These are phyloP conservation scores for Podospora pseudopauciseta DNA, from an alignment of 495 filamentous ascomycete species.

Conservation along the genomic window DNA sequence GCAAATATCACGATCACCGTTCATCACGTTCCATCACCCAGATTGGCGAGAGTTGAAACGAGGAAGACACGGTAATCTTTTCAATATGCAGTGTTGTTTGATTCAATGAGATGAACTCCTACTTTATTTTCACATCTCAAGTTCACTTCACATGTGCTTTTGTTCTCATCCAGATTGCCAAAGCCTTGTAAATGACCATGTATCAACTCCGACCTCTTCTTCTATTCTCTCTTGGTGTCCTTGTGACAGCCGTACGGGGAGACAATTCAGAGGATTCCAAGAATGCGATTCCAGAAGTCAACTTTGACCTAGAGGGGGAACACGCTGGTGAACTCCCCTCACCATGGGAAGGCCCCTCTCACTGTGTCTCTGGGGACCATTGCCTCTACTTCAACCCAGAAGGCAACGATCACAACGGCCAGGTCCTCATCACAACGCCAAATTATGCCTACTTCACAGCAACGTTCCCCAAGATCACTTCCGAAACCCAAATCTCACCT, in stretches of 20 bases:
- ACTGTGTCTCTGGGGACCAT: conserved; percentile 34
- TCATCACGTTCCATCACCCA: neutral
- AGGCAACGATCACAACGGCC: conserved; percentile 25
- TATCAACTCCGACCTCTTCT: neutral
- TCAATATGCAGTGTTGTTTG: neutral
- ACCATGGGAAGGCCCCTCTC: conserved; percentile 34
- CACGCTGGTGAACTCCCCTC: conserved; percentile 5
- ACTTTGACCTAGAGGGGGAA: neutral
- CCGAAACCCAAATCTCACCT: neutral
- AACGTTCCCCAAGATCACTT: conserved; percentile 14
- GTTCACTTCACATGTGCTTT: neutral
- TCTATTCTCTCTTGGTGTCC: neutral
- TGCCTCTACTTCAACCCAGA: conserved; percentile 34
- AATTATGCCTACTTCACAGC: conserved; percentile 26
- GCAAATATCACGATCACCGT: conserved; percentile 9
- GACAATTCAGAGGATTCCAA: neutral
- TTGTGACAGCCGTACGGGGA: neutral
- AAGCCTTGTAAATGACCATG: neutral
- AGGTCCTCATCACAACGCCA: conserved; percentile 33
- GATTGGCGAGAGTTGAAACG: neutral
- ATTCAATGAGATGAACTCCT: neutral
- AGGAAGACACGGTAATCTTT: conserved; percentile 4
- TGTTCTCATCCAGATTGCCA: neutral
- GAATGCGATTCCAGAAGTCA: neutral
- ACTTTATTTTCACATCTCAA: neutral